A percentile compares a stretch with the other conserved stretches of the same genome.
Evolutionary conservation across 2,329 filamentous ascomycete species (phyloP).

Genomic region (Botrytis galanthina): DNA sequence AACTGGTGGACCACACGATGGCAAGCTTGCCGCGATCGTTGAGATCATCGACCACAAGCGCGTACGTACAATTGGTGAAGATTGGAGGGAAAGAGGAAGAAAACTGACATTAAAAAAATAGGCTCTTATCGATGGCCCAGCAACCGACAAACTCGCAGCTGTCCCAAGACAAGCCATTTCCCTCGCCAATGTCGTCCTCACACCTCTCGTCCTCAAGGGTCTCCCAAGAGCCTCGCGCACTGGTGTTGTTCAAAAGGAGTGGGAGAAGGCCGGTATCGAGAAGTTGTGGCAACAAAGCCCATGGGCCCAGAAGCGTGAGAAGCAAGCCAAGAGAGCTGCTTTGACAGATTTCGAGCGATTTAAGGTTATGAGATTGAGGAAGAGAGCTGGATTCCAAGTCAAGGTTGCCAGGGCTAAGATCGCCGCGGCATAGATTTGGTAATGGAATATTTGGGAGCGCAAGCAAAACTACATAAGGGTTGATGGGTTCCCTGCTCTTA

Average conservation of each 20-base stretch:
- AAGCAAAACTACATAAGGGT: conserved; percentile 49
- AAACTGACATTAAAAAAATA: conserved; percentile 46
- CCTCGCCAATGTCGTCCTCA: conserved; percentile 82
- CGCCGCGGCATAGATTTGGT: conserved; percentile 58
- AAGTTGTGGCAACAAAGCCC: conserved; percentile 86
- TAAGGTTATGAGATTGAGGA: conserved; percentile 99
- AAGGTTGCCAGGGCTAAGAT: conserved; percentile 94
- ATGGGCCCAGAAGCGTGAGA: conserved; percentile 91
- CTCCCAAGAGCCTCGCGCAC: conserved; percentile 83
- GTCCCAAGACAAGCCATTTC: conserved; percentile 85
- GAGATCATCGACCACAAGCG: conserved; percentile 99
- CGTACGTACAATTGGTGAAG: conserved; percentile 62
- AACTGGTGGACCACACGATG: conserved; percentile 73
- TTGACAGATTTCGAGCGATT: conserved; percentile 99
- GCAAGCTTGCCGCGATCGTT: conserved; percentile 89
- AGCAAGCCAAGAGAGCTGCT: conserved; percentile 80
- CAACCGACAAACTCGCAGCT: conserved; percentile 72
- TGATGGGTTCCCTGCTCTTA: conserved; percentile 57
- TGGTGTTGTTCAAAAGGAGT: conserved; percentile 78
- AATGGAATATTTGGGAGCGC: conserved; percentile 42
- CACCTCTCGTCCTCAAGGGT: conserved; percentile 81
- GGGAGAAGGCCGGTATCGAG: conserved; percentile 90
- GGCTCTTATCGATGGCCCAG: conserved; percentile 95
- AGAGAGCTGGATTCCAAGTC: conserved; percentile 98
- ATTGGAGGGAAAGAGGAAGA: conserved; percentile 21